These are phyloP conservation scores for Vachellia collinsii DNA, from an alignment of 306 rosid species.

Conservation along the genomic window DNA sequence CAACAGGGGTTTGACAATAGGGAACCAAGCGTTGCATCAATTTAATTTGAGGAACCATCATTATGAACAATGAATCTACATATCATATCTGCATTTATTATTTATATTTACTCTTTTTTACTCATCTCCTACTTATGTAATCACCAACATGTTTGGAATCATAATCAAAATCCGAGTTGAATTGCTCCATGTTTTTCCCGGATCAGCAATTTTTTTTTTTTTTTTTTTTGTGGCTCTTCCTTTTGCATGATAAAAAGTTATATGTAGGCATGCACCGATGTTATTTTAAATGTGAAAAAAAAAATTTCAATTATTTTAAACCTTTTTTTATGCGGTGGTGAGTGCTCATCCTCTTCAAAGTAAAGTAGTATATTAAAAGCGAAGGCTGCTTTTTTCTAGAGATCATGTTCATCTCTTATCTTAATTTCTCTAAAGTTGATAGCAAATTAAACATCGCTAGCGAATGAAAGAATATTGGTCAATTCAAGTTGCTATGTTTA, in stretches of 20 bases:
- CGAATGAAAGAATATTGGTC: slow-evolving; percentile 6
- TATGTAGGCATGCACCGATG: neutral
- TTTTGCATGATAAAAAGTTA: neutral
- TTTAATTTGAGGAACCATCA: neutral
- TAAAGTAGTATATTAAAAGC: too few species aligned
- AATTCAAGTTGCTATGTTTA: slow-evolving; percentile 12
- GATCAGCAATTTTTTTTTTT: neutral
- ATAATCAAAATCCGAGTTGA: slow-evolving; percentile 36
- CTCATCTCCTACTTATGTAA: slow-evolving; percentile 31
- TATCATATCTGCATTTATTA: neutral
- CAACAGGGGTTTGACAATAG: neutral
- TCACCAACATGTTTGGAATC: slow-evolving; percentile 35
- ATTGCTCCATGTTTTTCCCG: slow-evolving; percentile 16
- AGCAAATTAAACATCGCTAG: neutral
- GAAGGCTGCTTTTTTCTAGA: slow-evolving; percentile 30
- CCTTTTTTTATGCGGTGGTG: neutral
- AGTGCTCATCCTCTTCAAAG: neutral
- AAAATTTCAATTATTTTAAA: neutral
- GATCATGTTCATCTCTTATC: slow-evolving; percentile 45
- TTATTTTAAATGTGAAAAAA: too few species aligned
- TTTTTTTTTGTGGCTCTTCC: neutral
- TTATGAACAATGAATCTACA: neutral
- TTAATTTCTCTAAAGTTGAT: slow-evolving; percentile 42
- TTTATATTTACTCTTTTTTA: neutral
- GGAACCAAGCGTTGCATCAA: neutral